Evolutionary conservation across 1,284 basidiomycete genomes (phyloP), one percentile per base, ranked within the genome.

Genomic region (Ceraceosorus guamensis): DNA sequence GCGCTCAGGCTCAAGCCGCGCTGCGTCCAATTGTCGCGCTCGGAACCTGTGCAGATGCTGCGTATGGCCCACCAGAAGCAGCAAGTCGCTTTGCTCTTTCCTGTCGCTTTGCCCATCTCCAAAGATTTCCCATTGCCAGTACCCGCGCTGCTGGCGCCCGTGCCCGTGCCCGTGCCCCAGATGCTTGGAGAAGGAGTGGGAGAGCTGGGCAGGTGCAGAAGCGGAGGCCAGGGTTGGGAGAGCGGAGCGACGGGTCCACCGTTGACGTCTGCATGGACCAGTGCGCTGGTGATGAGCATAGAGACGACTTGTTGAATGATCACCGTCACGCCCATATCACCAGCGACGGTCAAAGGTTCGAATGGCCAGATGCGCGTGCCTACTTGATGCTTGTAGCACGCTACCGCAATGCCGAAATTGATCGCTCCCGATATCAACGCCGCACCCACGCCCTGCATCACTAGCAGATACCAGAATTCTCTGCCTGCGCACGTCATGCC

Each of bases 291-390:
- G 47, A 74, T 71, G 51, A 74, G 60, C 50, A 71, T 67, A 2
- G 68, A 66, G 31, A 74, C 59, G 41, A 70, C 60, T 53, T 69
- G 67, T 47, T 74, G 71, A 46, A 73, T 67, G 44, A 74, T 61
- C 4, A 74, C 62, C 1, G 71, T 74, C 14, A 74, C 70, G 6
- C 71, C 71, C 70, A 74, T 71, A 50, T 73, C 71, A 6, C 71
- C 71, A 1, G 68, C 70, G 10, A 74, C 61, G 0, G 71, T 72
- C 30, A 69, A 64, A 1, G 62, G 60, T 7, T 57, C 37, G n/a
- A 72, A 61, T 1, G 60, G 62, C 71, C 71, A 74, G 35, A 72
- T 52, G 51, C 61, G 35, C 48, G 70, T 60, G 4, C 39, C 44
- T 5, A 61, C 60, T 1, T 50, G 39, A n/a, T 60, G 48, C 14